Base-by-base conservation (phyloP, 1,284 basidiomycete species). In the Golubevia pallescens region DNA sequence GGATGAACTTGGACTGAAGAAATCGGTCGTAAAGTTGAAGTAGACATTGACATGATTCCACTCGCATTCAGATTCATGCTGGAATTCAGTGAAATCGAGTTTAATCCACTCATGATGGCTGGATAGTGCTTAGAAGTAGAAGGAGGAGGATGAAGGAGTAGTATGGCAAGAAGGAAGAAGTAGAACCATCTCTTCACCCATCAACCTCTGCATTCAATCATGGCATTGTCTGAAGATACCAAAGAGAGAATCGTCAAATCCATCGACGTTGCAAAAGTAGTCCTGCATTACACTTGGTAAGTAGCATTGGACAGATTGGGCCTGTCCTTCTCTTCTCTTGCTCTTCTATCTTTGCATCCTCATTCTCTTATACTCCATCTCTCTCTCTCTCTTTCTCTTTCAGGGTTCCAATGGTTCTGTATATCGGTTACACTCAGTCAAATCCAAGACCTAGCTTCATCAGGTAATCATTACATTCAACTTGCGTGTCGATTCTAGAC, bases 1-100 rank as follows among this genome's bases (percentile, higher is more conserved):
- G 82, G 82, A 65, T 85, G 82, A 23, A 85, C 78, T 59, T 77
- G 74, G 48, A 85, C 82, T 48, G 74, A 69, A 2, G 80, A 71
- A 64, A 82, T 68, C 53, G 82, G 68, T 69, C 60, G n/a, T n/a
- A n/a, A n/a, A n/a, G n/a, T 64, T 66, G 38, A 64, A 42, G 6
- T 52, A 20, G 58, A 64, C 58, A 28, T 5, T 63, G 14, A 13
- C 19, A 24, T 7, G 61, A n/a, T 10, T 63, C 56, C 20, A 14
- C 48, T 3, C 8, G 61, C 13, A 16, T 51, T 14, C 19, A 14
- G 23, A 21, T 21, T 3, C 21, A 20, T 56, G 52, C 16, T 56
- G n/a, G 32, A 19, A 55, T 28, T 23, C 34, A 14, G 60, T 55
- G 20, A 55, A 59, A 13, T 21, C 23, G 23, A 19, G 21, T 21